Evolutionary conservation across 306 rosid species (phyloP).

Genomic region (Vigna mungo): DNA sequence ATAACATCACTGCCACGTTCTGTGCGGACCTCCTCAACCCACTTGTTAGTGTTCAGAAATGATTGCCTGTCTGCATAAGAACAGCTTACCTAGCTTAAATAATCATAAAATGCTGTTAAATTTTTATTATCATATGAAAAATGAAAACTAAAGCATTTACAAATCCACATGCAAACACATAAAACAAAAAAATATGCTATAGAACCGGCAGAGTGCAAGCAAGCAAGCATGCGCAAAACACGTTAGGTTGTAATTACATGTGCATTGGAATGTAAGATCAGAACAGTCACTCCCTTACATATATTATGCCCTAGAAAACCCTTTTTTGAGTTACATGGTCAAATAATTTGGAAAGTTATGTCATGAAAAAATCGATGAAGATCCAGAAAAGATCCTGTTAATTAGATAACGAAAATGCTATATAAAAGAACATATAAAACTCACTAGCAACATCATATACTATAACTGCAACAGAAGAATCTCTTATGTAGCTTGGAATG

Average conservation of each 20-base stretch:
- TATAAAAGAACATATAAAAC: conserved; percentile 42
- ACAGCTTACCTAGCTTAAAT: conserved; percentile 41
- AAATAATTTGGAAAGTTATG: conserved; percentile 1
- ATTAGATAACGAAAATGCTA: conserved; percentile 20
- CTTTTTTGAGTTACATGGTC: background rate
- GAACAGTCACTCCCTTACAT: conserved; percentile 11
- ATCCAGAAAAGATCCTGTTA: background rate
- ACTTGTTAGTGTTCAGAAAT: conserved; percentile 82
- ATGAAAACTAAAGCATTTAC: conserved; percentile 29
- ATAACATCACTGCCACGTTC: conserved; percentile 97
- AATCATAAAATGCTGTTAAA: conserved; percentile 16
- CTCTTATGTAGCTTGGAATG: conserved; percentile 98
- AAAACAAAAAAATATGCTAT: background rate
- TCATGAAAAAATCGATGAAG: conserved; percentile 6
- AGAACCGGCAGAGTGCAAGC: conserved; percentile 13
- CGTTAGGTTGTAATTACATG: background rate
- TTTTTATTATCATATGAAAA: background rate
- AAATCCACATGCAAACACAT: conserved; percentile 22
- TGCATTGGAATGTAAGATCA: conserved; percentile 10
- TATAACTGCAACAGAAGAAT: conserved; percentile 95
- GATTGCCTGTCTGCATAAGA: conserved; percentile 86
- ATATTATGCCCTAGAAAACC: conserved; percentile 11
- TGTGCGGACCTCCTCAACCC: conserved; percentile 96
- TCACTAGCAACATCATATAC: conserved; percentile 94
- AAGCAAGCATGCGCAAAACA: background rate